phyloP scores from a whole-genome alignment of 2,329 filamentous ascomycete genomes.

The Colletotrichum endophyticum region DNA sequence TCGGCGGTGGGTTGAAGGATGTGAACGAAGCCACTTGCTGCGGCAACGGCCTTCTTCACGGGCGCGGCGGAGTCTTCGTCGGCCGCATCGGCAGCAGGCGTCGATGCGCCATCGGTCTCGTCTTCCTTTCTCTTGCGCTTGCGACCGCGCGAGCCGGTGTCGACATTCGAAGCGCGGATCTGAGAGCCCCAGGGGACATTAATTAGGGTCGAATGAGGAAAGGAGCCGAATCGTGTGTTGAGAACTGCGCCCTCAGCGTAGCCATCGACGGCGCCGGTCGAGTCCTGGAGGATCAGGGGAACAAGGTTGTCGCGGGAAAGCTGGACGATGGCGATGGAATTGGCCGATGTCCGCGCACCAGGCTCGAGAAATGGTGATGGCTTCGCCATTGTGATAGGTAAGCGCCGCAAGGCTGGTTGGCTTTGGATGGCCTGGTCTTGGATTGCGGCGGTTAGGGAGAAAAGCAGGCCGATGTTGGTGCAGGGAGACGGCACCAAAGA shows the following conservation, averaged over 20 bases:
- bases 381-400: constrained; percentile 34
- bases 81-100: constrained; percentile 35
- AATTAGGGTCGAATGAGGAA: constrained; percentile 80
- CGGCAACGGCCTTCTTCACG: constrained; percentile 56
- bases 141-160: constrained; percentile 87
- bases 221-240: constrained; percentile 94
- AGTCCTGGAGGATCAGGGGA: constrained; percentile 72
- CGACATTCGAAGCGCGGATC: constrained; percentile 85
- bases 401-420: neutral
- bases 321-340: constrained; percentile 81
- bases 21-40: constrained; percentile 76
- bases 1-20: constrained; percentile 81
- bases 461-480: neutral
- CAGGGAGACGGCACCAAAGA: neutral
- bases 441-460: neutral
- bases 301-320: constrained; percentile 86
- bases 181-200: constrained; percentile 89
- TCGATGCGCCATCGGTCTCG: constrained; percentile 31
- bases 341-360: constrained; percentile 62
- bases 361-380: constrained; percentile 82
- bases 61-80: constrained; percentile 33
- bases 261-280: constrained; percentile 68
- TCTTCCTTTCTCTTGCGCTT: constrained; percentile 62
- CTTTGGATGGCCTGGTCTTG: neutral
- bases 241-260: constrained; percentile 80